phyloP scores from a whole-genome alignment of 225 moss, liverwort and hornwort genomes.

The Pleurozium schreberi region DNA sequence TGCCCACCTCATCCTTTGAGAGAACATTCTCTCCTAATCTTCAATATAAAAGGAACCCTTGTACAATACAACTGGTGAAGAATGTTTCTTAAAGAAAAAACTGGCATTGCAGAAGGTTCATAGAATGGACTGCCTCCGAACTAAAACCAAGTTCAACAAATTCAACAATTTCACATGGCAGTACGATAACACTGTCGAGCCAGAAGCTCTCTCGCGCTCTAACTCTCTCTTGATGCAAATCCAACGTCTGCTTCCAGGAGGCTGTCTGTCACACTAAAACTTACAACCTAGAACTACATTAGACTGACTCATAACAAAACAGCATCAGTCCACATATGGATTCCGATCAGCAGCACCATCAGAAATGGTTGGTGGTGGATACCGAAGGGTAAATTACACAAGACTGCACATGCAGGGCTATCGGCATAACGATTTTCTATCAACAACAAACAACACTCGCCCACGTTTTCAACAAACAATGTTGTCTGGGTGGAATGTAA shows the following conservation, averaged over 20 bases:
- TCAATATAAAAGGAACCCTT: background rate
- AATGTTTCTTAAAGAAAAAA: background rate
- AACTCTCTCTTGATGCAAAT: background rate
- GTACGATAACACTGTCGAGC: background rate
- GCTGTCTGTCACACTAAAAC: background rate
- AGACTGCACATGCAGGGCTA: background rate
- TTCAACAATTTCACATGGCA: background rate
- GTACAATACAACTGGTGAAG: background rate
- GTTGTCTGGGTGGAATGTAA: background rate
- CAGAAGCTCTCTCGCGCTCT: background rate
- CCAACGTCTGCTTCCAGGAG: background rate
- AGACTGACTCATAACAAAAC: background rate
- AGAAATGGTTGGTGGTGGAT: background rate
- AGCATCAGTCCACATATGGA: background rate
- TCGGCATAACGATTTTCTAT: background rate
- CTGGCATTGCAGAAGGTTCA: background rate
- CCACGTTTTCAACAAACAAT: background rate
- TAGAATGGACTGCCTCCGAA: background rate
- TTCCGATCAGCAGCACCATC: background rate
- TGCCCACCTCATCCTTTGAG: background rate
- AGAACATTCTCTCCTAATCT: background rate
- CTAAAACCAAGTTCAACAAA: background rate
- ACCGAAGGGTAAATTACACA: background rate
- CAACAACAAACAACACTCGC: background rate
- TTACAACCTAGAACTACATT: background rate